Evolutionary conservation across 2,329 filamentous ascomycete genomes (phyloP), one percentile per base, ranked within the genome.

Genomic region (Hypoxylon sp.): DNA sequence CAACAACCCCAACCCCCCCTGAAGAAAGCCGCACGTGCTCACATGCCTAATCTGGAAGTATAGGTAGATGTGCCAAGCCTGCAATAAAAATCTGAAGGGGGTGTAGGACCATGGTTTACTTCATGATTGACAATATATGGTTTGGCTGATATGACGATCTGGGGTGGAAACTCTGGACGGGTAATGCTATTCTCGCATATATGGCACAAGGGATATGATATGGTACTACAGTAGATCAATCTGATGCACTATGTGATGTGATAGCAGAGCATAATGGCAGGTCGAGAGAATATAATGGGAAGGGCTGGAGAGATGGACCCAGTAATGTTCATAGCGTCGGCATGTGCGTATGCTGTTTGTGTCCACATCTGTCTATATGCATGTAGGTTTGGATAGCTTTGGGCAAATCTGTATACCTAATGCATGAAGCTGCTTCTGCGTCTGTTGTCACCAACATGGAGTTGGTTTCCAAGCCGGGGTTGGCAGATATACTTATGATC

Each of bases 381-480:
- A 29, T 31, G 26, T 29, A 31, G 5, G 46, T 31, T 31, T 31
- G 29, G 29, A 31, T 8, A 29, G 26, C 5, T 29, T 6, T 29
- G 26, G 26, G 26, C 5, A 31, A 31, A 31, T 31, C 29, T 9
- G 29, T 9, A 31, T 31, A 8, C 29, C 29, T 31, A 31, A 31
- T 50, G 47, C 24, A 50, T 50, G 24, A 31, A 8, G 48, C 26
- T 33, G 48, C 14, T 35, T 52, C n/a, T 22, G 29, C 29, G n/a
- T 10, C 19, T 13, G 5, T 14, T 29, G 17, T n/a, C 29, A 24
- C 26, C 11, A 14, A 44, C 17, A 44, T 22, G 8, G 17, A 42
- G 19, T 22, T n/a, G n/a, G n/a, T 17, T 6, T 37, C 35, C 35
- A 42, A 19, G 17, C n/a, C 6, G n/a, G 17, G n/a, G 3, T 9